Base-by-base conservation (phyloP, 208 protist genomes). In the Balamuthia mandrillaris region DNA sequence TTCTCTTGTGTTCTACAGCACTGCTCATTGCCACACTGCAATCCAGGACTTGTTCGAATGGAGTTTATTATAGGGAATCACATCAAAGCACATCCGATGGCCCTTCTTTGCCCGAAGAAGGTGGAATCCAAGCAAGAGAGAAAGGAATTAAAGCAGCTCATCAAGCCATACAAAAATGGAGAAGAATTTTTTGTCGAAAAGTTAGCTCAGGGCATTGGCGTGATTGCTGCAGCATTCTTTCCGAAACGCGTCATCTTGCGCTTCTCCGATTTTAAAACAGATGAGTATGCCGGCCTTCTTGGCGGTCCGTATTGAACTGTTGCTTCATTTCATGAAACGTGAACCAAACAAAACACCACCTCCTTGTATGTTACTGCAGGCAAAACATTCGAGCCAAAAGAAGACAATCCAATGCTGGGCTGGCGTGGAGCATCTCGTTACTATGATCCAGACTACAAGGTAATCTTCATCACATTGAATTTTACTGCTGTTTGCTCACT, bases 251-350 rank as follows among this genome's bases (percentile, higher is more conserved):
- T 91, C 56, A 87, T 91, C 33, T 45, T 91, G 21, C 81, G 88
- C 44, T 66, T 91, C 45, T 90, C 87, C 18, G 88, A 91, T 79
- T 91, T 90, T 83, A 91, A 91, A 39, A 81, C 86, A 18, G 86
- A 87, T 47, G 88, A 91, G 42, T 90, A 89, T 45, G 75, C 44
- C n/a, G 81, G 87, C 52, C 10, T 21, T 16, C n/a, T 27, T 1
- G 47, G 5, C 44, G 31, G 24, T 45, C 49, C 74, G 37, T 7
- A 9, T 33, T 24, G n/a, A n/a, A n/a, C n/a, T n/a, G n/a, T 16
- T 77, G 12, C 31, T 16, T 61, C 47, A 12, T 2, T 81, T 2
- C 14, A 6, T 51, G 29, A 27, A 21, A 31, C 70, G 35, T 18
- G 5, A 7, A 29, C 37, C 27, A 35, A 7, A 2, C 61, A 31